Evolutionary conservation across 345 rosid species (phyloP).

Genomic region (Bruguiera parviflora): DNA sequence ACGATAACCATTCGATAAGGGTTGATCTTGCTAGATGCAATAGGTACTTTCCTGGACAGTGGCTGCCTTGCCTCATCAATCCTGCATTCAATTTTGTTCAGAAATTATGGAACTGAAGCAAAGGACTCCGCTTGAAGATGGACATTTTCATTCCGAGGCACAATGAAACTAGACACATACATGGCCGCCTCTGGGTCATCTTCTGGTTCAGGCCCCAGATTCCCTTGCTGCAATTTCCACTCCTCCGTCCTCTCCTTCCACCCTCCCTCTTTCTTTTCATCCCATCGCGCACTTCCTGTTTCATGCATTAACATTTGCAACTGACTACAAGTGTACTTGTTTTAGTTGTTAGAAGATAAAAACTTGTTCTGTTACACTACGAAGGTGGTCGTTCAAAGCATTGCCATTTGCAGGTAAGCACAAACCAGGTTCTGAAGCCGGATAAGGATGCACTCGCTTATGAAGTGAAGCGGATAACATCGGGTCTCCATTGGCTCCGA

Average conservation of each 20-base stretch:
- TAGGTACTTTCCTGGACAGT: slow-evolving; percentile 87
- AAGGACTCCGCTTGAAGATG: background rate
- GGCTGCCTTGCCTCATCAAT: slow-evolving; percentile 92
- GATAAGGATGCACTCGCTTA: slow-evolving; percentile 89
- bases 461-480: slow-evolving; percentile 59
- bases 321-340: too few species aligned
- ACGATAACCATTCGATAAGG: slow-evolving; percentile 93
- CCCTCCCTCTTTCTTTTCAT: slow-evolving; percentile 79
- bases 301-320: background rate
- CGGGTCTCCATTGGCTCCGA: slow-evolving; percentile 67
- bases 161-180: slow-evolving; percentile 27
- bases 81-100: slow-evolving; percentile 39
- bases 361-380: background rate
- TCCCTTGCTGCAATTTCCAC: slow-evolving; percentile 88
- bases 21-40: slow-evolving; percentile 88
- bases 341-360: background rate
- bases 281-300: slow-evolving; percentile 77
- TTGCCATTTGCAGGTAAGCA: background rate
- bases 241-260: slow-evolving; percentile 94
- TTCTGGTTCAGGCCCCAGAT: slow-evolving; percentile 69
- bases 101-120: slow-evolving; percentile 4
- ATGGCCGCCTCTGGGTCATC: slow-evolving; percentile 77
- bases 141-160: background rate
- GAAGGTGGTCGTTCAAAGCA: background rate
- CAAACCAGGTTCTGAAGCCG: slow-evolving; percentile 73